Conservation (phyloP, 768 basidiomycete species). For the Udeniomyces megalosporus region DNA sequence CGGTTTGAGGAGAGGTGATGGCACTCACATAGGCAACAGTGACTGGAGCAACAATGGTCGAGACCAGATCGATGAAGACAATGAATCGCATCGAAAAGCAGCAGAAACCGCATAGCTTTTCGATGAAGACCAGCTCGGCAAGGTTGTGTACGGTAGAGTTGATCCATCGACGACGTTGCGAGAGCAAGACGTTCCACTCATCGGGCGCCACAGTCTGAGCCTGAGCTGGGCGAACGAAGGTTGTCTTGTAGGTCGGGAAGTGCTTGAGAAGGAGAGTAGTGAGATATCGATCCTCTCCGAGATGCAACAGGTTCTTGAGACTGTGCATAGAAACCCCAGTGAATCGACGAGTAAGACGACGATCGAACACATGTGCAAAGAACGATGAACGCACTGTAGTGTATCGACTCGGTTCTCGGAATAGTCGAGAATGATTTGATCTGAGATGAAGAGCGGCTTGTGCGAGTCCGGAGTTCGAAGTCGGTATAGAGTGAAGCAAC, state of each 20-base stretch:
- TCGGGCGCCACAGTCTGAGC: conserved; percentile 91
- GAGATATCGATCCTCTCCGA: conserved; percentile 97
- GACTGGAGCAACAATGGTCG: conserved; percentile 68
- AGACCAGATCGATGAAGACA: conserved; percentile 89
- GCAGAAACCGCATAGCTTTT: conserved; percentile 56
- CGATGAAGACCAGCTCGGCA: conserved; percentile 77
- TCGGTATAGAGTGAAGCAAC: conserved; percentile 96
- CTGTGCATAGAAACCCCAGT: conserved; percentile 38
- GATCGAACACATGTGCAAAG: no score
- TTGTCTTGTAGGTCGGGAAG: conserved; percentile 85
- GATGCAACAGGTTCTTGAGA: conserved; percentile 93
- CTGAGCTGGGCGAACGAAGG: conserved; percentile 84
- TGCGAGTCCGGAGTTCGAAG: conserved; percentile 86
- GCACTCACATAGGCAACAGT: conserved; percentile 29
- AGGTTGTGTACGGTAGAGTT: conserved; percentile 98
- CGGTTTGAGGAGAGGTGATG: not conserved
- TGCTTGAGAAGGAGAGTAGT: conserved; percentile 91
- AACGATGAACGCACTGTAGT: no score
- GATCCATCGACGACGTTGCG: conserved; percentile 98
- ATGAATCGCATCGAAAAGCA: conserved; percentile 99
- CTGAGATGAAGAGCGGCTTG: conserved; percentile 84
- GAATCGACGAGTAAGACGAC: no score
- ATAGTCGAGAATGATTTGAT: conserved; percentile 78
- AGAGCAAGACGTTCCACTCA: conserved; percentile 81
- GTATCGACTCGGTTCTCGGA: conserved; percentile 94